A percentile compares a stretch with the other conserved stretches of the same genome.
Evolutionary conservation across 441 rosid genomes (phyloP).

Genomic region (Erodium texanum): DNA sequence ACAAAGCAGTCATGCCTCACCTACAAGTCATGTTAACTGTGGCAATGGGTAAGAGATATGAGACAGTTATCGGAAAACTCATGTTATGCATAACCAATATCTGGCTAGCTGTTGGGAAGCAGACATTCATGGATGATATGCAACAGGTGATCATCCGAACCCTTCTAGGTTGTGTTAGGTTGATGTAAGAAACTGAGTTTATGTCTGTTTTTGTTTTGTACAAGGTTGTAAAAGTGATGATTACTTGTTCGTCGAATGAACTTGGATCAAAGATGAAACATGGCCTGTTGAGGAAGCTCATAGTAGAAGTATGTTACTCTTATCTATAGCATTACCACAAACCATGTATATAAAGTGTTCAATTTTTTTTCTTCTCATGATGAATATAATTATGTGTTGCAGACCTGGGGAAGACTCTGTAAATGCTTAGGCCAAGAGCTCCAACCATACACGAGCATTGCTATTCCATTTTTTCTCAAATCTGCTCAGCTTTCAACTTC

Average conservation of each 20-base stretch:
- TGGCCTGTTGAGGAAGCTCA: not conserved
- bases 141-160: not conserved
- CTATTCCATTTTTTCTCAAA: not conserved
- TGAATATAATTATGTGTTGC: not conserved
- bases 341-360: not conserved
- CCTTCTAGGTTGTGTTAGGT: not conserved
- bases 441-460: not conserved
- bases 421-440: not conserved
- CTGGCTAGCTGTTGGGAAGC: not conserved
- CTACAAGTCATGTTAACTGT: not conserved
- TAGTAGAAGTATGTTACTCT: not conserved
- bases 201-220: not conserved
- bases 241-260: not conserved
- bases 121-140: not conserved
- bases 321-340: too few relatives aligned
- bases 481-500: not conserved
- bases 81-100: not conserved
- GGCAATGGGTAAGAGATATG: not conserved
- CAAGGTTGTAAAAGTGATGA: not conserved
- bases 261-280: not conserved
- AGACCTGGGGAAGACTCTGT: not conserved
- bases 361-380: not conserved
- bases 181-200: not conserved
- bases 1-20: not conserved
- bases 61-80: not conserved